phyloP scores from a whole-genome alignment of 2,329 filamentous ascomycete genomes.

The Trichothecium roseum region DNA sequence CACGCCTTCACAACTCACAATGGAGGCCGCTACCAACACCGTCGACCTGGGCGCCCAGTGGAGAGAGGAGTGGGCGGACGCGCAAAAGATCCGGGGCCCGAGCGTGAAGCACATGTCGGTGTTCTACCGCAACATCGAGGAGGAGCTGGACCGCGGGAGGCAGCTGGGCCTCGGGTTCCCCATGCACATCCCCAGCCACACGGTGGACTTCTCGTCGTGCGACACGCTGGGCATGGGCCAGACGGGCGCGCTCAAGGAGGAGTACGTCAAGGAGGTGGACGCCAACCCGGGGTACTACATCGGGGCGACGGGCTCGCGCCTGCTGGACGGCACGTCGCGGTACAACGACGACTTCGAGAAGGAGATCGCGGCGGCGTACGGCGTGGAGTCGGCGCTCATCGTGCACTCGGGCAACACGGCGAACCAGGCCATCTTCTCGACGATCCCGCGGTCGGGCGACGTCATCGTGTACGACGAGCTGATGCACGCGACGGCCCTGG shows the following conservation, averaged over 20 bases:
- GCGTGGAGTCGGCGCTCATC: slow-evolving; percentile 44
- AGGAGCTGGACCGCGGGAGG: slow-evolving; percentile 20
- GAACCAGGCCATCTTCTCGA: slow-evolving; percentile 38
- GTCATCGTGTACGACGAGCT: slow-evolving; percentile 53
- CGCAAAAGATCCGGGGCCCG: not conserved
- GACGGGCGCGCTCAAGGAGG: slow-evolving; percentile 31
- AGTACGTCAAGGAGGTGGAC: slow-evolving; percentile 36
- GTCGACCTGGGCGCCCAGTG: too few species aligned
- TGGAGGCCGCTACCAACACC: too few species aligned
- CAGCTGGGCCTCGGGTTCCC: too few species aligned
- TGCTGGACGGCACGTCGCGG: slow-evolving; percentile 53
- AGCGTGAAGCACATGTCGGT: not conserved
- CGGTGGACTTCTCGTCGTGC: slow-evolving; percentile 52
- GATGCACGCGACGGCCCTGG: slow-evolving; percentile 56
- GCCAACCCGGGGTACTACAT: slow-evolving; percentile 28
- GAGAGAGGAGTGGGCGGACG: not conserved
- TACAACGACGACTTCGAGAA: slow-evolving; percentile 42
- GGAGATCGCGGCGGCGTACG: slow-evolving; percentile 54
- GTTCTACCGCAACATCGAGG: slow-evolving; percentile 17
- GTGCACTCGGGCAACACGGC: slow-evolving; percentile 49
- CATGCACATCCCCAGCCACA: slow-evolving; percentile 12
- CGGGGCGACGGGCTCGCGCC: slow-evolving; percentile 46
- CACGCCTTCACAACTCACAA: too few species aligned
- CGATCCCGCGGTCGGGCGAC: slow-evolving; percentile 41
- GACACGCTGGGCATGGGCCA: slow-evolving; percentile 52